phyloP scores from a whole-genome alignment of 331 rosid genomes.

The Pyrus hybrid region DNA sequence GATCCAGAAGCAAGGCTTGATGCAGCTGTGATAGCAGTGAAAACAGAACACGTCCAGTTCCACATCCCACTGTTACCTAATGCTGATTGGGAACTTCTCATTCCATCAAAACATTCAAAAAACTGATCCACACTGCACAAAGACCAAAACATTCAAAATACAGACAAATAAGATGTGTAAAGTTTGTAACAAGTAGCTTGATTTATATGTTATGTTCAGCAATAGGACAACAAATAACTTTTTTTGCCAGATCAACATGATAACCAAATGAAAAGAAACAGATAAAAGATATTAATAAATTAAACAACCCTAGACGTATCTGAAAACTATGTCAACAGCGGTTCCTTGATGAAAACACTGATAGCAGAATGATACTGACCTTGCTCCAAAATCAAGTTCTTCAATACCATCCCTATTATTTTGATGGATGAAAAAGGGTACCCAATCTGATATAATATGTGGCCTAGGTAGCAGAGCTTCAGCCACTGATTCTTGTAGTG shows the following conservation, averaged over 20 bases:
- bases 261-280: too few relatives aligned
- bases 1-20: slow-evolving; percentile 98
- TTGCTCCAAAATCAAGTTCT: slow-evolving; percentile 87
- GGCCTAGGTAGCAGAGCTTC: slow-evolving; percentile 54
- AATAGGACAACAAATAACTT: not conserved
- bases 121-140: slow-evolving; percentile 90
- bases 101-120: slow-evolving; percentile 94
- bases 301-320: not conserved
- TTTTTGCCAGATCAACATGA: too few relatives aligned
- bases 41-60: slow-evolving; percentile 93
- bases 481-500: slow-evolving; percentile 28
- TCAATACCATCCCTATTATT: slow-evolving; percentile 32
- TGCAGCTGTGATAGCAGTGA: slow-evolving; percentile 92
- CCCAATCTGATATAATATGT: slow-evolving; percentile 81
- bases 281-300: not conserved
- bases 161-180: not conserved
- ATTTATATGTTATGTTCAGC: not conserved
- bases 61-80: slow-evolving; percentile 91
- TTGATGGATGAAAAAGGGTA: slow-evolving; percentile 37
- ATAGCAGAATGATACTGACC: slow-evolving; percentile 43
- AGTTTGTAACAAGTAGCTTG: not conserved
- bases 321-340: not conserved
- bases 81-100: slow-evolving; percentile 85
- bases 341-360: slow-evolving; percentile 11
- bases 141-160: not conserved